Conservation (phyloP, 495 filamentous ascomycete species). For the Rusavskia elegans region DNA sequence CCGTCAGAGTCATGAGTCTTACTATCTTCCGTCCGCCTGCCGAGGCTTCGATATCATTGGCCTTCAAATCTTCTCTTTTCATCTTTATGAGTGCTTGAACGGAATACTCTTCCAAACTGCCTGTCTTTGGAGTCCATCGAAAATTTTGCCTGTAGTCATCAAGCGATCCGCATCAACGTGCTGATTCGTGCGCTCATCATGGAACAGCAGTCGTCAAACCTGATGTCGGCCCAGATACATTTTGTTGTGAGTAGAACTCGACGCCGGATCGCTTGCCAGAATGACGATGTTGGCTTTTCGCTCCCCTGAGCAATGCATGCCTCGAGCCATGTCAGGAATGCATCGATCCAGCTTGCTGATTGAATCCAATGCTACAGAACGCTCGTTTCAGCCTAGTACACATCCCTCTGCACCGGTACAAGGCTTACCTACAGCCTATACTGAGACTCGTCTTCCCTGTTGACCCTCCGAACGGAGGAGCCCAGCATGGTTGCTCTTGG, state of each 20-base stretch:
- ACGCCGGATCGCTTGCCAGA: neutral
- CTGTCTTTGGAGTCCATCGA: too few relatives aligned
- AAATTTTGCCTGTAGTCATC: neutral
- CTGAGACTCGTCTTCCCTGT: conserved; percentile 64
- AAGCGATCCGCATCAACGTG: neutral
- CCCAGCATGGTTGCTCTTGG: conserved; percentile 14
- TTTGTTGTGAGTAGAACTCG: conserved; percentile 32
- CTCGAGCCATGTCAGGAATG: too few relatives aligned
- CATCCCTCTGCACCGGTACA: conserved; percentile 72
- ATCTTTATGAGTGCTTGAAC: too few relatives aligned
- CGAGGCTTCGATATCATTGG: too few relatives aligned
- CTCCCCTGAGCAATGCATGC: too few relatives aligned
- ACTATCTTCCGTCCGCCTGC: too few relatives aligned
- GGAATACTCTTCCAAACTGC: too few relatives aligned
- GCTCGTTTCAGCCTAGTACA: conserved; percentile 77
- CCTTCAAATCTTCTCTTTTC: too few relatives aligned
- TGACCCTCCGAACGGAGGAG: conserved; percentile 26
- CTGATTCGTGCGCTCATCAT: conserved; percentile 4
- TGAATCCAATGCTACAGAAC: conserved; percentile 39
- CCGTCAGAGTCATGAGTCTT: too few relatives aligned
- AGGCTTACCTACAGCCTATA: conserved; percentile 67
- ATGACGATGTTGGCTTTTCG: neutral
- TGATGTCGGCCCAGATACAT: conserved; percentile 39
- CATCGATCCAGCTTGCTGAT: too few relatives aligned
- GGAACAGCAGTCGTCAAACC: conserved; percentile 33